Base-by-base conservation (phyloP, 106 monocot genomes). In the Phalaenopsis equestris region DNA sequence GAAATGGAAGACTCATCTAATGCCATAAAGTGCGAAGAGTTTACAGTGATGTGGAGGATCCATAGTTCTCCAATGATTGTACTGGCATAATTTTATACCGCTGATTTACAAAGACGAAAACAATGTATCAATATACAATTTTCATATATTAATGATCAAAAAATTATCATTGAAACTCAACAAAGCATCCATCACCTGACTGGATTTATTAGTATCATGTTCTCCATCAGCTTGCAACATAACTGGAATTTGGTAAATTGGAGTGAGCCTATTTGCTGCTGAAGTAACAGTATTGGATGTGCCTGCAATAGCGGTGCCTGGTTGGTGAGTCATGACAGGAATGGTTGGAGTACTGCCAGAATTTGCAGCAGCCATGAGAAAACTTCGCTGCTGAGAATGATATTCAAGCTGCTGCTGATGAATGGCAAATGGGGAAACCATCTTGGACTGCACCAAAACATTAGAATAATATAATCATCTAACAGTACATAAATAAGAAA, bases 341-440 rank as follows among this genome's bases (percentile, higher is more conserved):
- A 67, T 38, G 17, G 19, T 18, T 49, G 87, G 37, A 38, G 52
- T 47, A 78, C 55, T 75, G 41, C 79, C 78, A 49, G 86, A 83
- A 58, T 93, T 90, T 42, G 85, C 48, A 17, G 89, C 86, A 82
- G 87, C 81, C 84, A 93, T 84, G 67, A 87, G 87, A 85, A 89
- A 80, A 79, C 84, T 81, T 70, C 91, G 93, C 83, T 93, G 93
- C 56, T 90, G 90, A 56, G 90, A 89, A 74, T 90, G 87, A 43
- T 82, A 79, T 43, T 86, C 79, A 23, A 90, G 79, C 80, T 93
- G 93, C 77, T 89, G 93, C 79, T 91, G 93, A 81, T 90, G 93
- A 80, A 87, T 55, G 67, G 88, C 74, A 88, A 77, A 93, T 61
- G 93, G 90, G 10, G 93, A 93, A 11, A 86, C 90, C 87, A 90